phyloP scores from a whole-genome alignment of 495 filamentous ascomycete species.

The Aspergillus coremiiformis region DNA sequence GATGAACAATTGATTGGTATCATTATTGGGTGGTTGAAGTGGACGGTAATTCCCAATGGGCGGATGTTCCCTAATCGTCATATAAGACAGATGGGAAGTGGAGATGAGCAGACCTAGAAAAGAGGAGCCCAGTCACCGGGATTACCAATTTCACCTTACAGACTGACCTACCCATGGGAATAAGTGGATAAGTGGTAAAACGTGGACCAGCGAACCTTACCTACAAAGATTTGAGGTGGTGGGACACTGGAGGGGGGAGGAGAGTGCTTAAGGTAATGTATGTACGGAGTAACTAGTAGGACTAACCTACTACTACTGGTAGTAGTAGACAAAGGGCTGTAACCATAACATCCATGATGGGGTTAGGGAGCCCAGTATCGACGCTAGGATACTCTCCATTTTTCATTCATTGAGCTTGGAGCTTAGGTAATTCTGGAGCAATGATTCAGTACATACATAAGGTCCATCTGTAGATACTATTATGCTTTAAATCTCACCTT shows the following conservation, averaged over 20 bases:
- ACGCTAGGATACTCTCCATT: background rate
- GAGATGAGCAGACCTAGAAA: constrained; percentile 26
- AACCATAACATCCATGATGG: background rate
- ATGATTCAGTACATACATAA: too few relatives aligned
- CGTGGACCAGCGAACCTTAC: constrained; percentile 16
- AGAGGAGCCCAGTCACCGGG: background rate
- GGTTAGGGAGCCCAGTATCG: background rate
- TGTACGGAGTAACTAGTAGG: too few relatives aligned
- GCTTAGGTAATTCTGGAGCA: background rate
- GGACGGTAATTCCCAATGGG: background rate
- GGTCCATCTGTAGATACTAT: too few relatives aligned
- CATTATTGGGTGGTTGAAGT: background rate
- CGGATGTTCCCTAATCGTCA: constrained; percentile 14
- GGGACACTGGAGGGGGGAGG: background rate
- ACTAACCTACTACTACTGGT: background rate
- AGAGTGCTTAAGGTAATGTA: too few relatives aligned
- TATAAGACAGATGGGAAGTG: constrained; percentile 12
- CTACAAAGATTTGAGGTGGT: background rate
- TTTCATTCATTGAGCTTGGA: background rate
- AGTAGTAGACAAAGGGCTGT: background rate
- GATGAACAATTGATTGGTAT: background rate
- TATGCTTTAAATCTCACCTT: too few relatives aligned
- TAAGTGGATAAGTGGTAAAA: constrained; percentile 4
- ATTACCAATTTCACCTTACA: background rate
- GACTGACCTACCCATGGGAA: background rate